Conservation (phyloP, 1,284 basidiomycete species). For the Austroboletus niveus region DNA sequence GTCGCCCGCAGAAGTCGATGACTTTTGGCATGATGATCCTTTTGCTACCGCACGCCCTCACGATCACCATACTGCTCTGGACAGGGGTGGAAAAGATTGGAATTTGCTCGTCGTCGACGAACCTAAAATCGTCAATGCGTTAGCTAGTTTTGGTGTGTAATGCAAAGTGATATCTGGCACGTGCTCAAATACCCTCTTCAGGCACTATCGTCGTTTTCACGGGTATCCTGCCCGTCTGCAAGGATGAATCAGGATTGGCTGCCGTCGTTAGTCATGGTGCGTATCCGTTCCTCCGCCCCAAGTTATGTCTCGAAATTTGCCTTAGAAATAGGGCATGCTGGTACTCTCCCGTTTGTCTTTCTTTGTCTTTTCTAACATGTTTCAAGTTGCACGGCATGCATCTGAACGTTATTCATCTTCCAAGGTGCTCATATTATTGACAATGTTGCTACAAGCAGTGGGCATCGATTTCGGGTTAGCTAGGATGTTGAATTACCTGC, state of each 20-base stretch:
- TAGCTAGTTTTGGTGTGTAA: conserved; percentile 69
- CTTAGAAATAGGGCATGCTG: conserved; percentile 85
- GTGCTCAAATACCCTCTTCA: conserved; percentile 13
- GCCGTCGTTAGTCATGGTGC: conserved; percentile 85
- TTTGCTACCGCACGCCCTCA: conserved; percentile 23
- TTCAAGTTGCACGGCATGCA: conserved; percentile 70
- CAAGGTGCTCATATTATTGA: conserved; percentile 53
- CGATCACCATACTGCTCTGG: conserved; percentile 21
- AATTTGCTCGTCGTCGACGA: conserved; percentile 84
- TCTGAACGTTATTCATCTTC: conserved; percentile 66
- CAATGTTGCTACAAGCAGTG: conserved; percentile 46
- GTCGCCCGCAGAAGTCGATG: conserved; percentile 6
- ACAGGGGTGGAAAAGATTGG: conserved; percentile 51
- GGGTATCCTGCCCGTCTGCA: conserved; percentile 81
- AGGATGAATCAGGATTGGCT: conserved; percentile 81
- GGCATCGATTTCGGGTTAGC: conserved; percentile 58
- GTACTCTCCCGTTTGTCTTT: conserved; percentile 33
- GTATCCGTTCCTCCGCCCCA: conserved; percentile 18
- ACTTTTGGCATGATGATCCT: conserved; percentile 24
- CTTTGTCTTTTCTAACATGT: conserved; percentile 5
- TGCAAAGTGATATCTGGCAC: background rate
- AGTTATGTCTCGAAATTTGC: background rate
- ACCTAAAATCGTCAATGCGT: conserved; percentile 73
- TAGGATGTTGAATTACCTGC: conserved; percentile 46
- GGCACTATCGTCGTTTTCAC: conserved; percentile 87